Percentiles rank a stretch among this genome's conserved stretches.
These are phyloP conservation scores for Paramecium caudatum DNA, from an alignment of 73 alveolate species.

Conservation along the genomic window DNA sequence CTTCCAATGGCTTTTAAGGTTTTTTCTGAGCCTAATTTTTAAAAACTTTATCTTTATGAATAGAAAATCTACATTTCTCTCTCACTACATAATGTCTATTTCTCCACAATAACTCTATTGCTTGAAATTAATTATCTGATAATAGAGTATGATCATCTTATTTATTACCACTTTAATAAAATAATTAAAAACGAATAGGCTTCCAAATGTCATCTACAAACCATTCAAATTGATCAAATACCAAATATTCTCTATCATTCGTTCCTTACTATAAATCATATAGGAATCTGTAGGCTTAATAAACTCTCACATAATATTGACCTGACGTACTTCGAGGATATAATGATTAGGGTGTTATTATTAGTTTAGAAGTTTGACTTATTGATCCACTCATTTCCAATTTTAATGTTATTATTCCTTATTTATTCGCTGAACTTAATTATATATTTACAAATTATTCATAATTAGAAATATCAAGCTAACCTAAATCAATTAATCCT, in stretches of 20 bases:
- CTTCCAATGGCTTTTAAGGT: background rate
- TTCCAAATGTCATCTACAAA: background rate
- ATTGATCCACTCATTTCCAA: slow-evolving; percentile 8
- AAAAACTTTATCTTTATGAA: background rate
- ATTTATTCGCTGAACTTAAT: background rate
- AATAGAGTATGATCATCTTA: slow-evolving; percentile 16
- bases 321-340: background rate
- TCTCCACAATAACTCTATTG: slow-evolving; percentile 1
- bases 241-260: slow-evolving; percentile 2
- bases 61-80: background rate
- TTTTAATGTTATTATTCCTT: background rate
- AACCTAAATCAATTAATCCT: background rate
- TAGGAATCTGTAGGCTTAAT: background rate
- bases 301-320: slow-evolving; percentile 1
- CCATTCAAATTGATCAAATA: slow-evolving; percentile 35
- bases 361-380: background rate
- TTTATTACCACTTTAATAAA: slow-evolving; percentile 17
- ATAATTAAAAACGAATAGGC: background rate
- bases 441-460: slow-evolving; percentile 1
- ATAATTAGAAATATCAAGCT: background rate
- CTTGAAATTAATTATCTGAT: background rate
- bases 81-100: background rate
- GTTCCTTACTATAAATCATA: background rate
- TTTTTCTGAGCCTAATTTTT: background rate
- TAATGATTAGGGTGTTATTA: background rate